Percentiles rank a stretch among this genome's conserved stretches.
Evolutionary conservation across 164 flowering plant species (phyloP).

Genomic region (Aristolochia fimbriata): DNA sequence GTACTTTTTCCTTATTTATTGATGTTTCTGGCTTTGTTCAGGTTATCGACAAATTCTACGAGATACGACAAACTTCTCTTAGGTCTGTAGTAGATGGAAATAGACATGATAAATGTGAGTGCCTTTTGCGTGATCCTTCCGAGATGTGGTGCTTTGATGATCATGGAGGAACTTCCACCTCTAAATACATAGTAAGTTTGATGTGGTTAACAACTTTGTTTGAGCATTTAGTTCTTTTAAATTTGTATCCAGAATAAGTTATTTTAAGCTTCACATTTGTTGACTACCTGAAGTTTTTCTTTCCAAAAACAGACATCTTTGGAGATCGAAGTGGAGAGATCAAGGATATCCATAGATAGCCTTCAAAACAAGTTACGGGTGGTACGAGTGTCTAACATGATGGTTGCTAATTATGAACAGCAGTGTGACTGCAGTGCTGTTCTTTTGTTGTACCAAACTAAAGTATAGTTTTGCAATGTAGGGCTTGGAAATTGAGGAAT

Average conservation of each 20-base stretch:
- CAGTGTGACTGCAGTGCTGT: too few species aligned
- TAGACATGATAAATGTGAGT: slow-evolving; percentile 53
- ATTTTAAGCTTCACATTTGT: neutral
- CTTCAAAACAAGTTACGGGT: slow-evolving; percentile 58
- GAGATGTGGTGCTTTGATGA: slow-evolving; percentile 68
- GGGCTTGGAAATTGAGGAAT: slow-evolving; percentile 90
- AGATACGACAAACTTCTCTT: slow-evolving; percentile 41
- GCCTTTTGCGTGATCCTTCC: slow-evolving; percentile 48
- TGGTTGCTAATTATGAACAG: neutral
- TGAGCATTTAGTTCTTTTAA: too few species aligned
- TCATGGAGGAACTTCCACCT: slow-evolving; percentile 42
- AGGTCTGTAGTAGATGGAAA: slow-evolving; percentile 25
- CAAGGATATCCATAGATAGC: slow-evolving; percentile 40
- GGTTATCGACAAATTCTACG: slow-evolving; percentile 70
- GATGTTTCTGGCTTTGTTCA: slow-evolving; percentile 13
- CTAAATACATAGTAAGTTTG: slow-evolving; percentile 61
- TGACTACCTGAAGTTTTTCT: neutral
- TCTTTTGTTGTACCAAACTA: too few species aligned
- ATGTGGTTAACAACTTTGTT: too few species aligned
- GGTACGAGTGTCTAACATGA: slow-evolving; percentile 30
- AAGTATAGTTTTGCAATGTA: slow-evolving; percentile 9
- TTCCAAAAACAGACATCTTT: slow-evolving; percentile 60
- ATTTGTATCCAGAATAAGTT: too few species aligned
- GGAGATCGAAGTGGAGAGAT: slow-evolving; percentile 51
- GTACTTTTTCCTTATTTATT: too few species aligned